A percentile compares a stretch with the other conserved stretches of the same genome.
Conservation (phyloP, 768 basidiomycete species). For the Tubosaeta brunneosetosa region DNA sequence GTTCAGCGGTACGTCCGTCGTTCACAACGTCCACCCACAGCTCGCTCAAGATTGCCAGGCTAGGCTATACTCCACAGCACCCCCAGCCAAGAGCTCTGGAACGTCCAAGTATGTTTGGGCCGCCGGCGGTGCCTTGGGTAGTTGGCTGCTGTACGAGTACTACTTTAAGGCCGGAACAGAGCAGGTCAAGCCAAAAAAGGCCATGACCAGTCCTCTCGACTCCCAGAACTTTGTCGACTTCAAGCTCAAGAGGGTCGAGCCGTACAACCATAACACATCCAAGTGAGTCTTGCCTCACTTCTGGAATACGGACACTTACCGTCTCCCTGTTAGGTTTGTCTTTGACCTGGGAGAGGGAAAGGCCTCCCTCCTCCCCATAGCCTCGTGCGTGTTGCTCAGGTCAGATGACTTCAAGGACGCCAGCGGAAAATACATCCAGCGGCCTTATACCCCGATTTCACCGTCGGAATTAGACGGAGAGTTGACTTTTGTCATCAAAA, state of each 20-base stretch:
- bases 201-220: constrained; percentile 65
- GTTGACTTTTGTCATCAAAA: constrained; percentile 79
- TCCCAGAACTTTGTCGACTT: constrained; percentile 74
- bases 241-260: constrained; percentile 72
- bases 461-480: constrained; percentile 69
- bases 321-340: constrained; percentile 48
- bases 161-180: constrained; percentile 30
- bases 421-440: constrained; percentile 83
- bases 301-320: background rate
- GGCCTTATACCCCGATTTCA: constrained; percentile 94
- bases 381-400: constrained; percentile 76
- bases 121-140: constrained; percentile 36
- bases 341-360: constrained; percentile 79
- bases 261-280: constrained; percentile 94
- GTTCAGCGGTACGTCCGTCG: constrained; percentile 35
- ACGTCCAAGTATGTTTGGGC: constrained; percentile 42
- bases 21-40: background rate
- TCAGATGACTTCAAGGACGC: constrained; percentile 64
- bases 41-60: constrained; percentile 21
- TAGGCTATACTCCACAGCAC: constrained; percentile 46
- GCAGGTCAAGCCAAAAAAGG: constrained; percentile 36
- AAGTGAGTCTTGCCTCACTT: constrained; percentile 41
- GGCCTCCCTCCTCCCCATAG: constrained; percentile 71
- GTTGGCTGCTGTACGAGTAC: constrained; percentile 49
- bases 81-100: constrained; percentile 45